These are phyloP conservation scores for Dioscorea dumetorum DNA, from an alignment of 106 monocot genomes.

Conservation along the genomic window DNA sequence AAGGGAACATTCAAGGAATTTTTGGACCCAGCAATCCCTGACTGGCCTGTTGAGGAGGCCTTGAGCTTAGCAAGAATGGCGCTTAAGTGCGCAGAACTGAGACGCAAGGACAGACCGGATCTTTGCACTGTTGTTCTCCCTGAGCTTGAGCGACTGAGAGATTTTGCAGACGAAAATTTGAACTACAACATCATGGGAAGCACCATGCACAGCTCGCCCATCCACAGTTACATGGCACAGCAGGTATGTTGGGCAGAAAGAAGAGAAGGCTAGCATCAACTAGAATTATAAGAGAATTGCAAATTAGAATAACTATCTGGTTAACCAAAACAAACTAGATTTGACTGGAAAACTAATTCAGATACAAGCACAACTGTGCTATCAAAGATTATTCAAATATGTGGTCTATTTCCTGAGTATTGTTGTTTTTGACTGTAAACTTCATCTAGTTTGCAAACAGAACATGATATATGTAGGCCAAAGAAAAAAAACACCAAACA, in stretches of 20 bases:
- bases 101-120: conserved; percentile 29
- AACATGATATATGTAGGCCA: too few relatives aligned
- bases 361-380: background rate
- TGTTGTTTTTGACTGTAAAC: background rate
- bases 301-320: background rate
- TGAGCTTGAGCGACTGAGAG: conserved; percentile 18
- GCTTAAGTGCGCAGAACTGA: conserved; percentile 19
- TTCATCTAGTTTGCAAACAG: too few relatives aligned
- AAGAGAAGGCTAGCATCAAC: background rate
- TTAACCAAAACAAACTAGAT: background rate
- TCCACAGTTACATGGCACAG: conserved; percentile 1
- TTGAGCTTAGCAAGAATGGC: conserved; percentile 6
- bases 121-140: conserved; percentile 15
- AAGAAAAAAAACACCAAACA: too few relatives aligned
- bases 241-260: background rate
- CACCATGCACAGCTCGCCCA: conserved; percentile 6
- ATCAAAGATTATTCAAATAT: background rate
- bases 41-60: conserved; percentile 29
- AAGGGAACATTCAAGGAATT: conserved; percentile 12
- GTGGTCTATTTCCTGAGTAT: background rate
- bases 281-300: background rate
- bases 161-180: conserved; percentile 16
- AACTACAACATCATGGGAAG: background rate
- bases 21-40: conserved; percentile 14
- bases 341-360: background rate